phyloP scores from a whole-genome alignment of 2,329 filamentous ascomycete species.

The Escovopsis sp. region DNA sequence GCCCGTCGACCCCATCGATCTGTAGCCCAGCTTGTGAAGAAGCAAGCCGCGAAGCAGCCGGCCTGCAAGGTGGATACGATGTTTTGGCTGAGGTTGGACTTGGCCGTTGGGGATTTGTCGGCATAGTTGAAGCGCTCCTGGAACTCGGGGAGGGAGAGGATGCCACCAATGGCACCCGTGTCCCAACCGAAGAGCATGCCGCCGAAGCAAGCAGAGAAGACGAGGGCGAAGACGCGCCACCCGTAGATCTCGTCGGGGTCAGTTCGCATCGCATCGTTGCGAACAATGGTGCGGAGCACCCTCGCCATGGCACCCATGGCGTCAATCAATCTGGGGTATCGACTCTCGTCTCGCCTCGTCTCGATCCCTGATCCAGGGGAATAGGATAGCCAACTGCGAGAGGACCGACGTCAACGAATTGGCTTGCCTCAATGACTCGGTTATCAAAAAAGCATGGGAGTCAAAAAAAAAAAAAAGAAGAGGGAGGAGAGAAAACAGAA shows the following conservation, averaged over 20 bases:
- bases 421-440: no score
- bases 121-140: conserved; percentile 28
- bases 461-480: background rate
- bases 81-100: conserved; percentile 45
- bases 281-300: conserved; percentile 41
- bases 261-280: conserved; percentile 55
- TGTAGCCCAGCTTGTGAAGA: conserved; percentile 38
- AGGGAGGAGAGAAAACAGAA: background rate
- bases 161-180: conserved; percentile 54
- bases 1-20: conserved; percentile 40
- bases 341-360: background rate
- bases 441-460: no score
- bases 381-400: background rate
- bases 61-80: conserved; percentile 58
- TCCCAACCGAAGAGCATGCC: conserved; percentile 39
- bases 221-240: conserved; percentile 51
- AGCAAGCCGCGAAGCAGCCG: conserved; percentile 50
- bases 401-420: background rate
- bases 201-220: conserved; percentile 52
- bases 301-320: conserved; percentile 25
- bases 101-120: conserved; percentile 12
- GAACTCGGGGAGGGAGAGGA: conserved; percentile 45
- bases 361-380: background rate
- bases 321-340: background rate
- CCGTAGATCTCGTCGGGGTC: conserved; percentile 56